These are phyloP conservation scores for Rhodotorula paludigena DNA, from an alignment of 768 basidiomycete genomes.

Conservation along the genomic window DNA sequence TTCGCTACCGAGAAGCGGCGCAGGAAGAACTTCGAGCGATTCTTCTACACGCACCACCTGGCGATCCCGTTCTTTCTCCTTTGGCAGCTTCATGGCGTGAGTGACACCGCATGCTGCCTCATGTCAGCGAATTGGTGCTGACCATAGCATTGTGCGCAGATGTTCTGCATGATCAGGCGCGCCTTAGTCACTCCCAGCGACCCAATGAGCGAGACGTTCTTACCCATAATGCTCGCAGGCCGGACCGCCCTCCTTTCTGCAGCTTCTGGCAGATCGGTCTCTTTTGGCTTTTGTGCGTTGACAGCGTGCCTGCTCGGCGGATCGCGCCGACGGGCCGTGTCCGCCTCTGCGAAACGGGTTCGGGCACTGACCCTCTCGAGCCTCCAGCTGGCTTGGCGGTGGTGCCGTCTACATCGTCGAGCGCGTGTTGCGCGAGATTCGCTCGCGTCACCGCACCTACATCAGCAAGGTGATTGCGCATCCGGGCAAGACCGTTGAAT, in stretches of 20 bases:
- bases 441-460: conserved; percentile 83
- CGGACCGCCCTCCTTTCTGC: conserved; percentile 82
- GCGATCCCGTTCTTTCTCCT: conserved; percentile 87
- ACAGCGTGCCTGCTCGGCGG: too few species aligned
- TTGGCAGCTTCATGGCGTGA: conserved; percentile 60
- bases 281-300: conserved; percentile 74
- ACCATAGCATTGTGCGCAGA: conserved; percentile 2
- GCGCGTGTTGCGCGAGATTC: conserved; percentile 84
- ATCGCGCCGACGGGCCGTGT: background rate
- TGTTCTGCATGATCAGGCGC: conserved; percentile 67
- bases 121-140: fast-evolving
- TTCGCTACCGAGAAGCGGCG: conserved; percentile 73
- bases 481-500: conserved; percentile 85
- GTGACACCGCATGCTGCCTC: background rate
- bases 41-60: conserved; percentile 56
- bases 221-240: conserved; percentile 44
- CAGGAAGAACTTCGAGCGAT: conserved; percentile 62
- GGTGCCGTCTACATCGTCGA: conserved; percentile 80
- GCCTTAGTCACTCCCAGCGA: conserved; percentile 43
- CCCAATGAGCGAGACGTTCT: too few species aligned
- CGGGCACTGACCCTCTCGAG: background rate
- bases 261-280: conserved; percentile 79
- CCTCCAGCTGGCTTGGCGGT: conserved; percentile 64
- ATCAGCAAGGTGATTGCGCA: conserved; percentile 86
- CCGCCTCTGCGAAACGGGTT: background rate